Conservation (phyloP, 768 basidiomycete genomes). For the Psilocybe sp. region DNA sequence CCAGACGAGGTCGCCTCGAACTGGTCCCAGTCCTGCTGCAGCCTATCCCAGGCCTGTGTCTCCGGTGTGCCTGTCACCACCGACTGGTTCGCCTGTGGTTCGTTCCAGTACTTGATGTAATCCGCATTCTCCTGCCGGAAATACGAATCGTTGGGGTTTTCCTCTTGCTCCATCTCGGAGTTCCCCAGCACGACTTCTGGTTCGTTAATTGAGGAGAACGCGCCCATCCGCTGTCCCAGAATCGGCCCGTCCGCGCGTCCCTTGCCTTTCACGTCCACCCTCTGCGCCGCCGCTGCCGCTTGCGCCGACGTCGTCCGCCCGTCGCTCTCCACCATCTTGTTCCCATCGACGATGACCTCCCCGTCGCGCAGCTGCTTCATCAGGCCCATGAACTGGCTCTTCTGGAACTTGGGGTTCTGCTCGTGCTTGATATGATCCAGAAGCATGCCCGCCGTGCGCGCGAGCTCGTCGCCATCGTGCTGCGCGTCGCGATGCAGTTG, state of each 20-base stretch:
- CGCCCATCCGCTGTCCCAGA: neutral
- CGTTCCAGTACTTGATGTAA: conserved; percentile 59
- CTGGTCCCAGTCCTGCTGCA: conserved; percentile 79
- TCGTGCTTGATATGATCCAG: conserved; percentile 74
- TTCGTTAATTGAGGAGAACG: conserved; percentile 2
- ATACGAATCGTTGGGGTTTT: conserved; percentile 62
- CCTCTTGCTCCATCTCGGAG: conserved; percentile 34
- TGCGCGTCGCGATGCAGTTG: conserved; percentile 12
- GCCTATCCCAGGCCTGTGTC: conserved; percentile 51
- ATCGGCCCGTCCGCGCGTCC: conserved; percentile 42
- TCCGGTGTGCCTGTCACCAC: conserved; percentile 22
- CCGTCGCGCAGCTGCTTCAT: conserved; percentile 86
- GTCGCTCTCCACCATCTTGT: conserved; percentile 66
- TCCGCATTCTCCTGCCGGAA: conserved; percentile 70
- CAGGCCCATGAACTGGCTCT: conserved; percentile 80
- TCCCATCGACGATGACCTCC: conserved; percentile 73
- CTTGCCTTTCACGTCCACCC: conserved; percentile 64
- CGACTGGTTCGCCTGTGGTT: conserved; percentile 24
- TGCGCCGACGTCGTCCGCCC: conserved; percentile 21
- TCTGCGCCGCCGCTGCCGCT: too few relatives aligned
- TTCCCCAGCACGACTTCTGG: conserved; percentile 28
- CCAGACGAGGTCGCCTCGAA: conserved; percentile 75
- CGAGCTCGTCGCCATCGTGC: conserved; percentile 65
- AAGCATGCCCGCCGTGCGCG: conserved; percentile 75
- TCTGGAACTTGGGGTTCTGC: conserved; percentile 79